Percentiles rank a stretch among this genome's conserved stretches.
Evolutionary conservation across 768 basidiomycete genomes (phyloP).

Genomic region (Xerocomus potaroensis): DNA sequence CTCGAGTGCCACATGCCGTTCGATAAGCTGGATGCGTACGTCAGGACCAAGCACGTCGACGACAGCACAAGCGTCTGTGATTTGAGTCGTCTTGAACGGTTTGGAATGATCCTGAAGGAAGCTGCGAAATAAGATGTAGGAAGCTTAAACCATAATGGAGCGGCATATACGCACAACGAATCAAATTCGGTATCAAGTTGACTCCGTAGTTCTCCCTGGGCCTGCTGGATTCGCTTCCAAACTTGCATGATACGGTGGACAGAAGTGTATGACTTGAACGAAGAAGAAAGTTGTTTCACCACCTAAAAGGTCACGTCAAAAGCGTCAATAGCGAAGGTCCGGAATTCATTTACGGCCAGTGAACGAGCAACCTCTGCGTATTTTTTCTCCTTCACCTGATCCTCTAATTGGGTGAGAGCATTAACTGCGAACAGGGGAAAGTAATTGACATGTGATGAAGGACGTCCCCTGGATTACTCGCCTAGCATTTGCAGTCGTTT

Average conservation of each 20-base stretch:
- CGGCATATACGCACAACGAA: slow-evolving; percentile 63
- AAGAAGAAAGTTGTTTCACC: slow-evolving; percentile 77
- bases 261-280: slow-evolving; percentile 75
- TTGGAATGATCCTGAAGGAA: slow-evolving; percentile 76
- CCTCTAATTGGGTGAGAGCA: slow-evolving; percentile 76
- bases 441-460: not conserved
- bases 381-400: slow-evolving; percentile 68
- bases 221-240: slow-evolving; percentile 74
- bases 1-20: slow-evolving; percentile 85
- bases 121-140: slow-evolving; percentile 36
- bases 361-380: slow-evolving; percentile 85
- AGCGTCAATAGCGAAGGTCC: slow-evolving; percentile 11
- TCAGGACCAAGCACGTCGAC: slow-evolving; percentile 87
- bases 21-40: slow-evolving; percentile 74
- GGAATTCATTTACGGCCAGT: slow-evolving; percentile 52
- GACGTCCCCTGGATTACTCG: slow-evolving; percentile 34
- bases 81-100: slow-evolving; percentile 56
- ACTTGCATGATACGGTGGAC: slow-evolving; percentile 75
- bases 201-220: slow-evolving; percentile 76
- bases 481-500: slow-evolving; percentile 94
- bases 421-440: slow-evolving; percentile 52
- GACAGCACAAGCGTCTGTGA: slow-evolving; percentile 83
- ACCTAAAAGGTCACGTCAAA: slow-evolving; percentile 45
- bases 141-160: not conserved
- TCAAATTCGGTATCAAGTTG: slow-evolving; percentile 91